Percentiles rank a stretch among this genome's conserved stretches.
Evolutionary conservation across 169 alveolate genomes (phyloP).

Genomic region (Plasmodium fragile): DNA sequence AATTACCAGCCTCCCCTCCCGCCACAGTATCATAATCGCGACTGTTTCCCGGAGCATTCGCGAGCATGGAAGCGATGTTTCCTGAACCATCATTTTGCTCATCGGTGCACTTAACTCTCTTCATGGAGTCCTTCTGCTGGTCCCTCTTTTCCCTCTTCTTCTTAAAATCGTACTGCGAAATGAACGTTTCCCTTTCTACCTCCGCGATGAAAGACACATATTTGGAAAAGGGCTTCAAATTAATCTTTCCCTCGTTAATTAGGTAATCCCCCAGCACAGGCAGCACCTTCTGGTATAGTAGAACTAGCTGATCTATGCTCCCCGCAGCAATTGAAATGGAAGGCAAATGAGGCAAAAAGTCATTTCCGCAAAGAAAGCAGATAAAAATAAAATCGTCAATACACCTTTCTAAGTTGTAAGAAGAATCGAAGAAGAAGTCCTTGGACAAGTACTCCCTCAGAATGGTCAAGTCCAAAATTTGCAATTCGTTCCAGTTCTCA

Average conservation of each 20-base stretch:
- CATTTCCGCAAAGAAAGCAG: conserved; percentile 98
- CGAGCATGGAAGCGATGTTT: not conserved
- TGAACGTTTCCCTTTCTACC: conserved; percentile 91
- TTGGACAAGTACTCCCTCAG: conserved; percentile 87
- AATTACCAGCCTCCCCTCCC: not conserved
- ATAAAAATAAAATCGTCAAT: conserved; percentile 97
- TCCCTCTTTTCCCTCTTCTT: conserved; percentile 84
- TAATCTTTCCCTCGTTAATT: conserved; percentile 91
- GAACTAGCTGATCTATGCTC: conserved; percentile 96
- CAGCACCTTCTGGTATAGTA: conserved; percentile 92
- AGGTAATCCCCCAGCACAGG: conserved; percentile 92
- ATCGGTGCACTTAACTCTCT: conserved; percentile 34
- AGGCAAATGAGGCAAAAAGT: conserved; percentile 97
- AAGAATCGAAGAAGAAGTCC: conserved; percentile 79
- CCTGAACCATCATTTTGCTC: conserved; percentile 4
- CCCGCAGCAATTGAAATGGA: conserved; percentile 96
- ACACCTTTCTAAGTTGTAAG: conserved; percentile 94
- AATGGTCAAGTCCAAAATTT: conserved; percentile 86
- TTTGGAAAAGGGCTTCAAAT: conserved; percentile 84
- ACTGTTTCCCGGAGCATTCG: not conserved
- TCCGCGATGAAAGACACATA: conserved; percentile 87
- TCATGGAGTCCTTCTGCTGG: conserved; percentile 55
- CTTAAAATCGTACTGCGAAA: conserved; percentile 87
- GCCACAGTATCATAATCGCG: not conserved
- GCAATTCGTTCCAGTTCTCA: conserved; percentile 88